Evolutionary conservation across 192 early-diverging fungal genomes (phyloP).

Genomic region (Backusella macrospora): DNA sequence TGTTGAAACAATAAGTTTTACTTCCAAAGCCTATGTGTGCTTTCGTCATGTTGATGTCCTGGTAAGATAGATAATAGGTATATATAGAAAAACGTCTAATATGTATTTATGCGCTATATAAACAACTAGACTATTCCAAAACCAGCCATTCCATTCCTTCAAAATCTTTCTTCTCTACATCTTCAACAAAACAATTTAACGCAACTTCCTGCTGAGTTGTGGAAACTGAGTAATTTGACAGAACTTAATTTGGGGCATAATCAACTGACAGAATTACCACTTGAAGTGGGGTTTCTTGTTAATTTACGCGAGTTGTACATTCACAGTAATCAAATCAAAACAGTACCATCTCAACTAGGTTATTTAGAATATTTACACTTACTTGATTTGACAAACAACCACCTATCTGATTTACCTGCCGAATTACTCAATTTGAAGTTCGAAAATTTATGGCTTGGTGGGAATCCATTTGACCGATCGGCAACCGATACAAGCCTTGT

Average conservation of each 20-base stretch:
- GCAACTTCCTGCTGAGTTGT: conserved; percentile 33
- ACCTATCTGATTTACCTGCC: conserved; percentile 32
- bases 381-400: conserved; percentile 43
- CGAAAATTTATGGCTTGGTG: conserved; percentile 24
- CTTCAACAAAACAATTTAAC: conserved; percentile 40
- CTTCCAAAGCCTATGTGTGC: conserved; percentile 19
- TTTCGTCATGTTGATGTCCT: conserved; percentile 19
- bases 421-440: conserved; percentile 26
- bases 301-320: conserved; percentile 37
- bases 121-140: conserved; percentile 35
- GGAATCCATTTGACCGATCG: conserved; percentile 26
- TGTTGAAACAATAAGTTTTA: conserved; percentile 23
- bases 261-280: conserved; percentile 29
- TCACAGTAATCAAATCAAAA: conserved; percentile 35
- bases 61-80: conserved; percentile 15
- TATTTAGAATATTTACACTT: conserved; percentile 16
- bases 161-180: conserved; percentile 27
- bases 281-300: conserved; percentile 29
- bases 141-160: conserved; percentile 39
- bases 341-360: conserved; percentile 38
- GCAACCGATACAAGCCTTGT: background rate
- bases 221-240: conserved; percentile 30
- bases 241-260: conserved; percentile 44
- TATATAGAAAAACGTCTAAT: background rate
- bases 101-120: background rate